Percentiles rank a stretch among this genome's conserved stretches.
Conservation (phyloP, 2,329 filamentous ascomycete species). For the Neoascochyta sp. region DNA sequence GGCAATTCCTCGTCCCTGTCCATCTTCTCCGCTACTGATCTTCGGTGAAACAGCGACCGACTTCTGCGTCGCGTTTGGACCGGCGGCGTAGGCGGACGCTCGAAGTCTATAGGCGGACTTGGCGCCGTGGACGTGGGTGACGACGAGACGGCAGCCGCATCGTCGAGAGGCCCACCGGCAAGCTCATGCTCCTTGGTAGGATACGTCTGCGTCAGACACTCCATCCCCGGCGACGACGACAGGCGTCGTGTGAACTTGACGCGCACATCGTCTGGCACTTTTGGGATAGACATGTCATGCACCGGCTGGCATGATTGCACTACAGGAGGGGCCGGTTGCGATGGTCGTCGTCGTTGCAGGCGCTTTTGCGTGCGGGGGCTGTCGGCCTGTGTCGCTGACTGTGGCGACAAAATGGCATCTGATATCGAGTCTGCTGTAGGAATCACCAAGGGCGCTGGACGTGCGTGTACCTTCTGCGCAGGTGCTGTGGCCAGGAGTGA, state of each 20-base stretch:
- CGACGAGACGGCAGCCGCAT: too few species aligned
- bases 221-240: constrained; percentile 34
- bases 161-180: constrained; percentile 5
- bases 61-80: constrained; percentile 22
- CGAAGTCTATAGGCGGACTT: too few species aligned
- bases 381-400: constrained; percentile 19
- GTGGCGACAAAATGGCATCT: constrained; percentile 12
- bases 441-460: constrained; percentile 11
- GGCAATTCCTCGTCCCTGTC: constrained; percentile 14
- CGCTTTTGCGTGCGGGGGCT: too few species aligned
- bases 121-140: too few species aligned
- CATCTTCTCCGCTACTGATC: constrained; percentile 22
- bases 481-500: constrained; percentile 4
- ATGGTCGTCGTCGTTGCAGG: constrained; percentile 31
- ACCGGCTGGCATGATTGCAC: constrained; percentile 32
- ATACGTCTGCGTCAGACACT: constrained; percentile 37
- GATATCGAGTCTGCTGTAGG: constrained; percentile 5
- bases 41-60: constrained; percentile 30
- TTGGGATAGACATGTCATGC: constrained; percentile 30
- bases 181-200: constrained; percentile 27
- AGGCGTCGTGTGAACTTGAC: constrained; percentile 37
- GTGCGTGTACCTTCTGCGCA: constrained; percentile 2
- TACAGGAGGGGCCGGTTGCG: constrained; percentile 23
- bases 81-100: constrained; percentile 20
- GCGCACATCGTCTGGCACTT: constrained; percentile 33